These are phyloP conservation scores for Leccinum pellstonianum DNA, from an alignment of 768 basidiomycete species.

Conservation along the genomic window DNA sequence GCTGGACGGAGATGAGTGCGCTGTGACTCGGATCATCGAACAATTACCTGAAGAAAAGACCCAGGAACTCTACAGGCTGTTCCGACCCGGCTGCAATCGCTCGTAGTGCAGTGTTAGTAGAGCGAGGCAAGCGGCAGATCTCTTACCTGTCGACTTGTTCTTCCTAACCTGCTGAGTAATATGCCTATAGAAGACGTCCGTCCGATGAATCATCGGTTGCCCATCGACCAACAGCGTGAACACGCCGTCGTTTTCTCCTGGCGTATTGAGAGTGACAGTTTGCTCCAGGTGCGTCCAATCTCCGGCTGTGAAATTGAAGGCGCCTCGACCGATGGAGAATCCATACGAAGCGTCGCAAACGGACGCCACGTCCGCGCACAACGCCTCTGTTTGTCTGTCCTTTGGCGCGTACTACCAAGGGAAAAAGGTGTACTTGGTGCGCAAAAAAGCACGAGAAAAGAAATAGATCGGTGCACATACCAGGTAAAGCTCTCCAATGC, in stretches of 20 bases:
- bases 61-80: conserved; percentile 39
- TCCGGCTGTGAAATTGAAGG: conserved; percentile 60
- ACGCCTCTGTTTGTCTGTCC: conserved; percentile 55
- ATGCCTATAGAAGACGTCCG: conserved; percentile 64
- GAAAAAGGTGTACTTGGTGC: neutral
- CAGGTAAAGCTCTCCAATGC: conserved; percentile 74
- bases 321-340: conserved; percentile 70
- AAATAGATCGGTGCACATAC: conserved; percentile 37
- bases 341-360: conserved; percentile 69
- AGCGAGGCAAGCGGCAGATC: conserved; percentile 7
- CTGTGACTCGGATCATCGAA: neutral
- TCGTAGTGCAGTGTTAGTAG: neutral
- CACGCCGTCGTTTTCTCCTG: conserved; percentile 63
- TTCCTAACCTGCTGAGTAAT: conserved; percentile 16
- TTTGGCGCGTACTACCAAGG: conserved; percentile 68
- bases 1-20: conserved; percentile 33
- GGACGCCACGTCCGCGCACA: conserved; percentile 60
- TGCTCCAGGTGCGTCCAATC: conserved; percentile 74
- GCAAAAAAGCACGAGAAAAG: neutral
- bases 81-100: neutral
- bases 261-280: conserved; percentile 70
- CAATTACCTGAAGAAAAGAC: conserved; percentile 76
- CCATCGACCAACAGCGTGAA: conserved; percentile 70
- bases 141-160: neutral
- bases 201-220: conserved; percentile 45